phyloP scores from a whole-genome alignment of 2,329 filamentous ascomycete genomes.

The Plectosphaerella plurivora region DNA sequence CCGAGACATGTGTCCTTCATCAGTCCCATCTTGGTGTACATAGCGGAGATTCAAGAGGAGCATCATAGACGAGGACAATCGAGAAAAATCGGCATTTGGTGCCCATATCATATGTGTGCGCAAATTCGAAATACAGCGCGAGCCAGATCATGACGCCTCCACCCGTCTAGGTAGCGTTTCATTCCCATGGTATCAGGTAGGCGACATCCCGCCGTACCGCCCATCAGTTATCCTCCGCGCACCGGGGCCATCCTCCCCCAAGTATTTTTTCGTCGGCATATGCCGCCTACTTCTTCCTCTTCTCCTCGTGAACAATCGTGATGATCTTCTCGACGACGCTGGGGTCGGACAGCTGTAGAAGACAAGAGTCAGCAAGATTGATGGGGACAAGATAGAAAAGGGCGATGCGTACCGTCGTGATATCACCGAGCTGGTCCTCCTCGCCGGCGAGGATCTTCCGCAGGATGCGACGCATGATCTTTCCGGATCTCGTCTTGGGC shows the following conservation, averaged over 20 bases:
- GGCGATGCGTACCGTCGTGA: constrained; percentile 66
- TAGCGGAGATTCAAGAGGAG: too few species aligned
- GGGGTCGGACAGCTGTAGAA: constrained; percentile 77
- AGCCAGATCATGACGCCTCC: too few species aligned
- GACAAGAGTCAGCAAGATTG: background rate
- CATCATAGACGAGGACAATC: too few species aligned
- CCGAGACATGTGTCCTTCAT: too few species aligned
- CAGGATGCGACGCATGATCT: constrained; percentile 98
- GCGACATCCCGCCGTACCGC: background rate
- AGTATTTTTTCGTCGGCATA: background rate
- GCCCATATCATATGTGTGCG: too few species aligned
- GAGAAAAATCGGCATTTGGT: too few species aligned
- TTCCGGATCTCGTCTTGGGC: constrained; percentile 94
- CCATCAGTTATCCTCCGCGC: too few species aligned
- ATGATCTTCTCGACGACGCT: constrained; percentile 89
- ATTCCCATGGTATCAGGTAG: constrained; percentile 2
- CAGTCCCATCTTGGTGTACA: too few species aligned
- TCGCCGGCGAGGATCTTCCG: constrained; percentile 96
- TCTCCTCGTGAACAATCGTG: constrained; percentile 63
- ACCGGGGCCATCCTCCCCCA: background rate
- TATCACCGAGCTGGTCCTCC: constrained; percentile 95
- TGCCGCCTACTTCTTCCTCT: constrained; percentile 41
- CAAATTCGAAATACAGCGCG: too few species aligned
- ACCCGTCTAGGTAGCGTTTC: background rate
- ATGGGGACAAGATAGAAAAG: constrained; percentile 4